Evolutionary conservation across 2,329 filamentous ascomycete species (phyloP).

Genomic region (Aspergillus sergii): DNA sequence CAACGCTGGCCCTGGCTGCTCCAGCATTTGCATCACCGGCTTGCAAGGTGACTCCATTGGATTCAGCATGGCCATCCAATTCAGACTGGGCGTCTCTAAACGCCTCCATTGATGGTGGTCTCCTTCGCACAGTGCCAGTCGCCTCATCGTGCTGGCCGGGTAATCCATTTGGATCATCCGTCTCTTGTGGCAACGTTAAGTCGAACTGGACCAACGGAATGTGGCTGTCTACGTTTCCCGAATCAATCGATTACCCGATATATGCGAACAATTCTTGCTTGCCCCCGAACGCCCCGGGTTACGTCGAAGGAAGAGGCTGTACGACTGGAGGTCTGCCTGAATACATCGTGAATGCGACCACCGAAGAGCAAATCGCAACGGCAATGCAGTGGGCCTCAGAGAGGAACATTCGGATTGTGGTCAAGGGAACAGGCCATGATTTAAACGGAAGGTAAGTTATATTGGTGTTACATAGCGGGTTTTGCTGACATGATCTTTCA

Average conservation of each 20-base stretch:
- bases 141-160: conserved; percentile 36
- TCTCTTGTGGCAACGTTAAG: conserved; percentile 27
- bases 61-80: conserved; percentile 21
- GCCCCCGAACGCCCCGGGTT: conserved; percentile 28
- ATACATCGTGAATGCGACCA: conserved; percentile 39
- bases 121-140: conserved; percentile 28
- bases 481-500: neutral
- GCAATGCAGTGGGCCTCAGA: conserved; percentile 32
- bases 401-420: conserved; percentile 27
- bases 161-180: conserved; percentile 29
- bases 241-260: conserved; percentile 33
- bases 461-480: too few relatives aligned
- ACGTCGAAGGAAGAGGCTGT: conserved; percentile 28
- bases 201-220: conserved; percentile 31
- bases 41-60: conserved; percentile 22
- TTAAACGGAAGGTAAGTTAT: conserved; percentile 23
- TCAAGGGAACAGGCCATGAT: conserved; percentile 31
- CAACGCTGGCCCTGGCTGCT: neutral
- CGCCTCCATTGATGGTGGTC: conserved; percentile 20
- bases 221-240: conserved; percentile 35
- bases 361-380: conserved; percentile 28
- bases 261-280: conserved; percentile 39
- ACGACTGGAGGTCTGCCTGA: conserved; percentile 31
- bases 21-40: neutral
- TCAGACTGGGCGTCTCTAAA: conserved; percentile 28